phyloP scores from a whole-genome alignment of 805 yeast genomes.

The Yamadazyma endophytica region DNA sequence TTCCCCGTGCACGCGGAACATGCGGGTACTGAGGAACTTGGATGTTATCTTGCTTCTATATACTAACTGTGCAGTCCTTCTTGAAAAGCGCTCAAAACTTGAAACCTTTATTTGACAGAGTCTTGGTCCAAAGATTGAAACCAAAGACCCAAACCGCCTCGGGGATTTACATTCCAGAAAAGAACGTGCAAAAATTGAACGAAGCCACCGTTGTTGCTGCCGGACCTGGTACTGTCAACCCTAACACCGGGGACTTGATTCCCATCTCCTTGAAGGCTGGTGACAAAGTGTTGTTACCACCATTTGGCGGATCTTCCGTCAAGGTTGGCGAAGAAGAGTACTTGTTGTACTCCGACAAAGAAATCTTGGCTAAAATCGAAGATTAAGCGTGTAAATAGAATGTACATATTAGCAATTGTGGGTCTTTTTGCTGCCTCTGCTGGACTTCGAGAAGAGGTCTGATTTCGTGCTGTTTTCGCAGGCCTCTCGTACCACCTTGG shows the following conservation, averaged over 20 bases:
- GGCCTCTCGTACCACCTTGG: no score
- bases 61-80: constrained; percentile 46
- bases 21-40: no score
- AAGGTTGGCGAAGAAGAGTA: constrained; percentile 83
- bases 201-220: constrained; percentile 90
- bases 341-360: constrained; percentile 86
- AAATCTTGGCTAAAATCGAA: constrained; percentile 89
- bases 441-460: not conserved
- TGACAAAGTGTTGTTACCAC: constrained; percentile 91
- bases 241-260: constrained; percentile 64
- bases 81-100: constrained; percentile 82
- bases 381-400: constrained; percentile 10
- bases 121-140: constrained; percentile 90
- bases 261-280: constrained; percentile 80
- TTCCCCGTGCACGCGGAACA: no score
- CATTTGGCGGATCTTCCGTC: constrained; percentile 87
- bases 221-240: constrained; percentile 87
- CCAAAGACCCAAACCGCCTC: constrained; percentile 89
- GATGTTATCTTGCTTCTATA: no score
- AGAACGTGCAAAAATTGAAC: constrained; percentile 90
- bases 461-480: no score
- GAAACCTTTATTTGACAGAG: constrained; percentile 92
- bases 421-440: not conserved
- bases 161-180: constrained; percentile 92
- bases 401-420: no score